Percentiles rank a stretch among this genome's conserved stretches.
Conservation (phyloP, 163 green algal species). For the Botryococcus braunii region DNA sequence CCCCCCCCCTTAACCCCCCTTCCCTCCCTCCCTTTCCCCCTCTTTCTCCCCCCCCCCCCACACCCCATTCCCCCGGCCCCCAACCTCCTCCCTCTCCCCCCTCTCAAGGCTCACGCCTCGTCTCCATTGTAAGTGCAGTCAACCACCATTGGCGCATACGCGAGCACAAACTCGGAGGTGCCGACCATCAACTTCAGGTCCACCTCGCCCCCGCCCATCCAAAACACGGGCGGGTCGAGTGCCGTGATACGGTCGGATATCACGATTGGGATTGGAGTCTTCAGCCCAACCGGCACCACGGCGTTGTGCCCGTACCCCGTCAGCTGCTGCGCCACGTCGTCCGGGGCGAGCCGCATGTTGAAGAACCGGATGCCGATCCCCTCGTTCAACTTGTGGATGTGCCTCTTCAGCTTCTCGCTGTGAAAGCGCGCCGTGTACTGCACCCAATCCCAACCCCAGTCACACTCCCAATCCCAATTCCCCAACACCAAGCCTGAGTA, state of each 20-base stretch:
- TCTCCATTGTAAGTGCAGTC: too few species aligned
- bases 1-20: too few species aligned
- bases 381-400: constrained; percentile 31
- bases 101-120: too few species aligned
- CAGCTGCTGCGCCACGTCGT: constrained; percentile 39
- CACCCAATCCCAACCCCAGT: constrained; percentile 2
- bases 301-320: constrained; percentile 65
- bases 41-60: too few species aligned
- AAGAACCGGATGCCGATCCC: constrained; percentile 44
- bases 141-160: constrained; percentile 35
- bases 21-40: too few species aligned
- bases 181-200: constrained; percentile 73
- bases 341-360: constrained; percentile 58
- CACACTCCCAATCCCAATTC: too few species aligned
- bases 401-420: constrained; percentile 52
- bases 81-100: too few species aligned
- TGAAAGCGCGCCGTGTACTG: constrained; percentile 63
- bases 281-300: constrained; percentile 52
- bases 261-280: constrained; percentile 45
- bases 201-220: constrained; percentile 61
- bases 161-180: constrained; percentile 40
- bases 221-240: constrained; percentile 43
- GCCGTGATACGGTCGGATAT: constrained; percentile 36
- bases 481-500: too few species aligned
- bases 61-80: too few species aligned